Conservation (phyloP, 2,329 filamentous ascomycete genomes). For the Monilinia fructicola region DNA sequence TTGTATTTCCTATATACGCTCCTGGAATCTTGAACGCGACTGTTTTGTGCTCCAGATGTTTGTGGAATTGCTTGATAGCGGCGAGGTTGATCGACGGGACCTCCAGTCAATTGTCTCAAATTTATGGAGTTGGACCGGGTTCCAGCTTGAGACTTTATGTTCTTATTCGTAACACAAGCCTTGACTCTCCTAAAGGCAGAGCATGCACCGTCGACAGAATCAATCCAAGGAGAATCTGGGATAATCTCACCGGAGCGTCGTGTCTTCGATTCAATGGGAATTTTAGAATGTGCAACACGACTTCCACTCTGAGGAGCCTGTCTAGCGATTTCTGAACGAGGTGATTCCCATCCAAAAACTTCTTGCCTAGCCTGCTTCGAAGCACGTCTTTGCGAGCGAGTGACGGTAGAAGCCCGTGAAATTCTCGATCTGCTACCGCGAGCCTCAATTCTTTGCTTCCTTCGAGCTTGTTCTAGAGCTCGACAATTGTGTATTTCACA, state of each 20-base stretch:
- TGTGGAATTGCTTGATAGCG: conserved; percentile 27
- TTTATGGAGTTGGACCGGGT: background rate
- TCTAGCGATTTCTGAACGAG: conserved; percentile 3
- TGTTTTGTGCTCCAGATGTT: conserved; percentile 1
- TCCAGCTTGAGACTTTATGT: background rate
- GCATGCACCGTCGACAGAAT: conserved; percentile 30
- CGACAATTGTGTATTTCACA: conserved; percentile 25
- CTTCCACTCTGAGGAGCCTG: background rate
- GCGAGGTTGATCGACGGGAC: conserved; percentile 27
- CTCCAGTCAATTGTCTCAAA: background rate
- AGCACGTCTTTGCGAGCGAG: conserved; percentile 28
- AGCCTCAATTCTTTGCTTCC: conserved; percentile 27
- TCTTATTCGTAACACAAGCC: conserved; percentile 13
- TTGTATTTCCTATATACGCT: conserved; percentile 27
- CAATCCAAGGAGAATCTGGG: background rate
- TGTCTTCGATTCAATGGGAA: background rate
- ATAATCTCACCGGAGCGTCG: background rate
- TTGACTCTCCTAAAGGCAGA: conserved; percentile 25
- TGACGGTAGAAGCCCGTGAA: conserved; percentile 19
- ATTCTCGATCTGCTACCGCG: conserved; percentile 26
- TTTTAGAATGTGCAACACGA: background rate
- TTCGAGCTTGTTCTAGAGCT: conserved; percentile 27
- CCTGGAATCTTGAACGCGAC: conserved; percentile 31
- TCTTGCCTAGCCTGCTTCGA: conserved; percentile 29
- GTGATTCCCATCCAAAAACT: conserved; percentile 32